Evolutionary conservation across 2,329 filamentous ascomycete species (phyloP).

Genomic region (Colletotrichum simmondsii): DNA sequence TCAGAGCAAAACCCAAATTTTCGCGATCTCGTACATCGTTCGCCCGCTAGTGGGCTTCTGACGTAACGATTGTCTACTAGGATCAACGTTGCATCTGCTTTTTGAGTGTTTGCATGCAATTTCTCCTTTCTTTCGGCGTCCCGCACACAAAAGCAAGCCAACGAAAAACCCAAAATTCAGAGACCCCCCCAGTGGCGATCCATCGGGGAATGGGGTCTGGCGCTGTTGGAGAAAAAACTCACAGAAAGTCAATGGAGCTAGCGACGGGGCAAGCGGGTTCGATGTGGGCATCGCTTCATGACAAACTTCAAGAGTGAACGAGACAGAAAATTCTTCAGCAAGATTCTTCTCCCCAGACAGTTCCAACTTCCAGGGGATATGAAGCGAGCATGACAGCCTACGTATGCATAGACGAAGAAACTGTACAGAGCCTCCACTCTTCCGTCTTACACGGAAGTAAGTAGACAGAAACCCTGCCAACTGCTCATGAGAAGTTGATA

Average conservation of each 20-base stretch:
- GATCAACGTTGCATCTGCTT: background rate
- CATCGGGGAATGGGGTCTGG: conserved; percentile 2
- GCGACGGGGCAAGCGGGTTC: conserved; percentile 7
- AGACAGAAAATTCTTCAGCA: conserved; percentile 8
- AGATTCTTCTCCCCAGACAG: background rate
- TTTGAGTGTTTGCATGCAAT: background rate
- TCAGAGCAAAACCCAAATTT: background rate
- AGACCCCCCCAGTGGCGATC: background rate
- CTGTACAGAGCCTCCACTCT: conserved; percentile 10
- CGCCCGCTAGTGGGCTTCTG: background rate
- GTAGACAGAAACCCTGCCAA: background rate
- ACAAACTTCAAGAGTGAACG: background rate
- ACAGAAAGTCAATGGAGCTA: background rate
- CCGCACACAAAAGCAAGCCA: background rate
- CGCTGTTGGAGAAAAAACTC: background rate
- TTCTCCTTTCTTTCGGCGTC: background rate
- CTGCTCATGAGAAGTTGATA: background rate
- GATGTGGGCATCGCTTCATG: background rate
- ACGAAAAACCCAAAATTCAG: background rate
- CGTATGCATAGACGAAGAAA: background rate
- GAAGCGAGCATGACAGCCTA: background rate
- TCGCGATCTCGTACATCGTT: background rate
- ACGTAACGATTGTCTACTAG: conserved; percentile 12
- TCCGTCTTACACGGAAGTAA: conserved; percentile 13
- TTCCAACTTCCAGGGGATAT: background rate